phyloP scores from a whole-genome alignment of 1,284 basidiomycete species.

The Cryptococcus amylolentus region DNA sequence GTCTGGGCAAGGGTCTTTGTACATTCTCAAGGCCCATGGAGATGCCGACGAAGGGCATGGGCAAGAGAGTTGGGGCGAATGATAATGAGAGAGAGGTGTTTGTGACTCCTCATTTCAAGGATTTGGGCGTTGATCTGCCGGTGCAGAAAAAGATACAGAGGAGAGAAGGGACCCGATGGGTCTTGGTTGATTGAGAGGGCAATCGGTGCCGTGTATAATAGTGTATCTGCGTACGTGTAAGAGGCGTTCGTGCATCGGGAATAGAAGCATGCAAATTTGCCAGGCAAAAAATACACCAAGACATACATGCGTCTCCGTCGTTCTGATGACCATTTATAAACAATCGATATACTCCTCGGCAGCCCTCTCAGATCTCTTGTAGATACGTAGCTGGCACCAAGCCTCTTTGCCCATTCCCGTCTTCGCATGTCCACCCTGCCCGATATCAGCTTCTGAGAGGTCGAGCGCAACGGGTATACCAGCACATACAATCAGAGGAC shows the following conservation, averaged over 20 bases:
- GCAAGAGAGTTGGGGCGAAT: constrained; percentile 2
- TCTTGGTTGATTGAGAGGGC: constrained; percentile 31
- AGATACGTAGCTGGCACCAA: constrained; percentile 45
- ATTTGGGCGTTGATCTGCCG: constrained; percentile 78
- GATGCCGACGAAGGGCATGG: constrained; percentile 52
- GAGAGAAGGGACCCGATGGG: constrained; percentile 49
- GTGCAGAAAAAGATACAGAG: constrained; percentile 59
- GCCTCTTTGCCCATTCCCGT: constrained; percentile 37
- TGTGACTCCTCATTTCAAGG: constrained; percentile 77
- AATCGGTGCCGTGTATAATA: background rate
- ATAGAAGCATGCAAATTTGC: too few species aligned
- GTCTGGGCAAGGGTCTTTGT: constrained; percentile 75
- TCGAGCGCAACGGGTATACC: background rate
- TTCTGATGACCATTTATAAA: too few species aligned
- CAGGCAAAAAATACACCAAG: too few species aligned
- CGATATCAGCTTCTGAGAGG: background rate
- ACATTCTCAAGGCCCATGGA: constrained; percentile 82
- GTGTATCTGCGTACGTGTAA: background rate
- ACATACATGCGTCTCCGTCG: too few species aligned
- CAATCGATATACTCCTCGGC: too few species aligned
- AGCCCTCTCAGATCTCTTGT: constrained; percentile 4
- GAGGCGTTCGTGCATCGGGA: too few species aligned
- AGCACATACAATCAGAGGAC: constrained; percentile 39
- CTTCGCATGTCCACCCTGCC: constrained; percentile 48
- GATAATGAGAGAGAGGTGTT: constrained; percentile 52